These are phyloP conservation scores for Schizochytrium sp. DNA, from an alignment of 108 stramenopile genomes.

Conservation along the genomic window DNA sequence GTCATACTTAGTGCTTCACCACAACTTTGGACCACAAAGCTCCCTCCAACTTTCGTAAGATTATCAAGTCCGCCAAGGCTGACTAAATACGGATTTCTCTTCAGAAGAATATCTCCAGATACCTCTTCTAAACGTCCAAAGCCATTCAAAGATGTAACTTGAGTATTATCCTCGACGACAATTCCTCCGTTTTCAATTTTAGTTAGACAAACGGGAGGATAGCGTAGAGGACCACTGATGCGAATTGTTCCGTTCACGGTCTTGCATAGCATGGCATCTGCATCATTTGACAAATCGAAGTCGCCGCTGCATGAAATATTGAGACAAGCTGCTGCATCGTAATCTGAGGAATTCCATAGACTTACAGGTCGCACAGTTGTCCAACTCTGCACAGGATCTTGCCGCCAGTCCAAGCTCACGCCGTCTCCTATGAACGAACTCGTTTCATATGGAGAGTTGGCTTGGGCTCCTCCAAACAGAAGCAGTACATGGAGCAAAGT, in stretches of 20 bases:
- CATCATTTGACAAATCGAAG: neutral
- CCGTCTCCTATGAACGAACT: conserved; percentile 8
- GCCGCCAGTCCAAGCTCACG: conserved; percentile 20
- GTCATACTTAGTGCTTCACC: neutral
- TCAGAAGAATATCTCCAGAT: neutral
- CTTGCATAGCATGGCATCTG: neutral
- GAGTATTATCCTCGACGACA: neutral
- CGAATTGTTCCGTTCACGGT: neutral
- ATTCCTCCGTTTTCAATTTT: neutral
- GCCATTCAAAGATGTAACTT: conserved; percentile 14
- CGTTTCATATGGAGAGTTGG: neutral
- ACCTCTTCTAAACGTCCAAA: neutral
- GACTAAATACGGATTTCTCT: neutral
- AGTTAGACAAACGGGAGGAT: conserved; percentile 19
- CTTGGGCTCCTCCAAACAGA: neutral
- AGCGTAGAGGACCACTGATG: neutral
- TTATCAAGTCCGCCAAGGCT: conserved; percentile 28
- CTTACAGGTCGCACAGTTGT: neutral
- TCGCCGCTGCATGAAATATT: neutral
- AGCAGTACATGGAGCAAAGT: no score
- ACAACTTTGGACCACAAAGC: neutral
- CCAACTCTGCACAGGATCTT: neutral
- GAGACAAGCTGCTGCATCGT: neutral
- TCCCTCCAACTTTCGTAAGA: conserved; percentile 12
- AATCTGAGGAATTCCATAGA: conserved; percentile 17